Conservation (phyloP, 2,329 filamentous ascomycete species). For the Aureobasidium zeae region DNA sequence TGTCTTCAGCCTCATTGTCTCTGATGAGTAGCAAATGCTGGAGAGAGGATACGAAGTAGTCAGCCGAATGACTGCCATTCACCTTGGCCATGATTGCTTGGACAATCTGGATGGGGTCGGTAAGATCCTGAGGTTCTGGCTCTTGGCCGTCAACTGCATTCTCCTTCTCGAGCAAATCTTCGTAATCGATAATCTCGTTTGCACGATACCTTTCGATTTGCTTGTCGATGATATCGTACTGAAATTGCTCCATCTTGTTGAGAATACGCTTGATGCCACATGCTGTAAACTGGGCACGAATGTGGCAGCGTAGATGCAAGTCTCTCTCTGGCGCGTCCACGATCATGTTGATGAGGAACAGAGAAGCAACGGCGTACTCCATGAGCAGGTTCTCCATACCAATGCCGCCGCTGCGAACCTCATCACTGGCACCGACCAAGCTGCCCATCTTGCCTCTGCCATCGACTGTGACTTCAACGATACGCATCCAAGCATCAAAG, state of each 20-base stretch:
- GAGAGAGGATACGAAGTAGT: slow-evolving; percentile 92
- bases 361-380: slow-evolving; percentile 93
- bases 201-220: slow-evolving; percentile 88
- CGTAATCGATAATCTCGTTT: slow-evolving; percentile 96
- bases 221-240: slow-evolving; percentile 97
- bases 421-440: slow-evolving; percentile 90
- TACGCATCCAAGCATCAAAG: slow-evolving; percentile 97
- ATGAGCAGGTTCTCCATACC: slow-evolving; percentile 98
- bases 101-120: slow-evolving; percentile 83
- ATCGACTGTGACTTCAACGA: slow-evolving; percentile 93
- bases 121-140: slow-evolving; percentile 81
- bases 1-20: slow-evolving; percentile 85
- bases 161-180: slow-evolving; percentile 89
- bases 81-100: slow-evolving; percentile 86
- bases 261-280: slow-evolving; percentile 92
- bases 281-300: slow-evolving; percentile 89
- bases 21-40: slow-evolving; percentile 91
- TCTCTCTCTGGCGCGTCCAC: slow-evolving; percentile 85
- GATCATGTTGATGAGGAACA: slow-evolving; percentile 94
- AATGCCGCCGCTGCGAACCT: slow-evolving; percentile 89
- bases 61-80: slow-evolving; percentile 72
- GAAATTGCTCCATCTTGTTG: slow-evolving; percentile 95
- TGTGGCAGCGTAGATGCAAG: slow-evolving; percentile 83
- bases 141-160: slow-evolving; percentile 80
- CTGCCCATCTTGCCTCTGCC: slow-evolving; percentile 98